Conservation (phyloP, 768 basidiomycete genomes). For the Leucogyrophana mollusca region DNA sequence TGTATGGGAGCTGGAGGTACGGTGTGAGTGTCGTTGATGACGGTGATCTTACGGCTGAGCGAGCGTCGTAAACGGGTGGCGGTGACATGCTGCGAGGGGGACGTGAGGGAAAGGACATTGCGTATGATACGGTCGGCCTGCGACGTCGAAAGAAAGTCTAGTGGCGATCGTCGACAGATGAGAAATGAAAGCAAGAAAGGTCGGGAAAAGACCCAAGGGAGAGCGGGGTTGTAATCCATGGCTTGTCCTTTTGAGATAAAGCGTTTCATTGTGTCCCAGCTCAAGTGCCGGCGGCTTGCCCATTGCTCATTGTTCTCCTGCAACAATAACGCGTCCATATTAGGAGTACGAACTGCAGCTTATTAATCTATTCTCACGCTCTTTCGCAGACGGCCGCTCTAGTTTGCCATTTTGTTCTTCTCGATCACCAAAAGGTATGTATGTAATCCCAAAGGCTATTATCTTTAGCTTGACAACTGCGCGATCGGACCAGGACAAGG, state of each 20-base stretch:
- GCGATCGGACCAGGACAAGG: too few species aligned
- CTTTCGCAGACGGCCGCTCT: too few species aligned
- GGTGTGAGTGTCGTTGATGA: constrained; percentile 55
- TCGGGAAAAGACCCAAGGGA: constrained; percentile 11
- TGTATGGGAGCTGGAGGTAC: constrained; percentile 79
- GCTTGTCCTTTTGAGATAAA: constrained; percentile 22
- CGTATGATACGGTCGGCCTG: constrained; percentile 31
- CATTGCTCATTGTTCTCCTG: constrained; percentile 25
- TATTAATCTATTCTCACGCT: too few species aligned
- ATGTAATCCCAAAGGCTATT: too few species aligned
- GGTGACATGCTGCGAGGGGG: constrained; percentile 34
- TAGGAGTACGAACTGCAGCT: neutral
- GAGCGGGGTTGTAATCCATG: constrained; percentile 4
- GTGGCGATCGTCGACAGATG: constrained; percentile 10
- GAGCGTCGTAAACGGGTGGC: constrained; percentile 59
- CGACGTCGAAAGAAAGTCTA: constrained; percentile 26
- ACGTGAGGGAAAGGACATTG: constrained; percentile 29
- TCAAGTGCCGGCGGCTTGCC: neutral
- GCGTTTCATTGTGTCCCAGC: constrained; percentile 8
- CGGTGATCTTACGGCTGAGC: constrained; percentile 27
- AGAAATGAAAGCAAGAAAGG: constrained; percentile 4
- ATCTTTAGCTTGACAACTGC: too few species aligned
- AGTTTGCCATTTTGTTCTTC: too few species aligned
- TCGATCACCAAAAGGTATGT: too few species aligned
- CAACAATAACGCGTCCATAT: constrained; percentile 29